Evolutionary conservation across 2,329 filamentous ascomycete species (phyloP), one percentile per base, ranked within the genome.

Genomic region (Colletotrichum orchidophilum): DNA sequence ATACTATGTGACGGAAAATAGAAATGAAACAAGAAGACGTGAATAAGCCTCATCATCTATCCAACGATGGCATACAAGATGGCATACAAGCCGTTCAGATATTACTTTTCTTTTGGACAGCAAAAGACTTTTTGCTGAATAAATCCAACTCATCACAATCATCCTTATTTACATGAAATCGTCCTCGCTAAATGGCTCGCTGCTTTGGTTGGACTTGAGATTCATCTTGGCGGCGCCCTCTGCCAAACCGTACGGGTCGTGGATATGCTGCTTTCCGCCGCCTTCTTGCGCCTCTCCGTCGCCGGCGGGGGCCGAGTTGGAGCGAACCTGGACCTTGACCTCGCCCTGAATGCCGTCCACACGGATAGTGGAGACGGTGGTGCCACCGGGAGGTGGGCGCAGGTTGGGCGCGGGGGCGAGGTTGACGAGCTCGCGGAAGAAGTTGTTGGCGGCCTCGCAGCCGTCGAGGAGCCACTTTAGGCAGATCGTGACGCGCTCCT

Each of bases 401-500:
- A 82, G 75, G 49, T 81, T 82, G 5, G 83, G 83, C 55, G 77
- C 75, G 15, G 84, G 83, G 3, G 81, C 80, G 71, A 84, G 77
- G 74, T 81, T 83, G 49, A 89, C 86, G 7, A 94, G 86, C 61
- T 91, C 89, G 65, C 91, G 87, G 63, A 95, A 90, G 75, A 93
- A 92, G 35, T 89, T 87, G 73, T 93, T 92, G 18, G 93, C 94
- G 67, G 91, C 91, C 35, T 91, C 88, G 71, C 91, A 94, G 13
- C 92, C 92, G 75, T 94, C 92, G 82, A 94, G 88, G 6, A 93
- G 85, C 88, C 91, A 97, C 78, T 96, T 95, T n/a, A 97, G 87
- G 75, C 93, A 95, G 79, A 97, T 91, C 60, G 95, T 94, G 3
- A 94, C 94, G 74, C 95, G 93, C 80, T 98, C 96, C 77, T 96